These are phyloP conservation scores for Yamadazyma diospyri DNA, from an alignment of 1,139 yeast species.

Conservation along the genomic window DNA sequence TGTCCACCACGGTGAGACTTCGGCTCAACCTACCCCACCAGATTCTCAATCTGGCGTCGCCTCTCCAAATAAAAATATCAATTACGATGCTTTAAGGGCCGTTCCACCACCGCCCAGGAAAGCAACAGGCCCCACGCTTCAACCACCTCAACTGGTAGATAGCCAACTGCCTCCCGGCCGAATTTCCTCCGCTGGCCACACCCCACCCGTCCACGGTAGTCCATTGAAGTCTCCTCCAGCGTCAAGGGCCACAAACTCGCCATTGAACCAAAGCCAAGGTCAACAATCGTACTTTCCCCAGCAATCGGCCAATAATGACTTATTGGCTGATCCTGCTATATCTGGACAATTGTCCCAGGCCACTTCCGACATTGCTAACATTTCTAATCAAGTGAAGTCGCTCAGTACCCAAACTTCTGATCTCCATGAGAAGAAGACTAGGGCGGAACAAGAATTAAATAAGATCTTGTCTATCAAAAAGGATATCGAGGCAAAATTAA, in stretches of 20 bases:
- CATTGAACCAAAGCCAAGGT: conserved; percentile 8
- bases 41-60: conserved; percentile 7
- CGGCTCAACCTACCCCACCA: conserved; percentile 7
- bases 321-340: conserved; percentile 56
- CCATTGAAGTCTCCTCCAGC: conserved; percentile 8
- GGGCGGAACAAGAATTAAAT: conserved; percentile 74
- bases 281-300: conserved; percentile 9
- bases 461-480: conserved; percentile 61
- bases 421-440: conserved; percentile 65
- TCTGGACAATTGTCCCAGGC: conserved; percentile 73
- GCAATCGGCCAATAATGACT: conserved; percentile 36
- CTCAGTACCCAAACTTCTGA: conserved; percentile 70
- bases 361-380: conserved; percentile 81
- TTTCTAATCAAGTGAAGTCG: conserved; percentile 80
- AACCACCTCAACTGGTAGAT: conserved; percentile 12
- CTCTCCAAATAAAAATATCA: conserved; percentile 22
- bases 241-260: conserved; percentile 8
- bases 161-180: too few species aligned
- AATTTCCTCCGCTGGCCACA: conserved; percentile 3
- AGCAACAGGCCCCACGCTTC: conserved; percentile 10
- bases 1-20: conserved; percentile 7
- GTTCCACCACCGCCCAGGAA: conserved; percentile 46
- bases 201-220: conserved; percentile 7
- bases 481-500: conserved; percentile 69
- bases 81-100: conserved; percentile 46